Base-by-base conservation (phyloP, 2,329 filamentous ascomycete genomes). In the Calonectria multiphialidica region DNA sequence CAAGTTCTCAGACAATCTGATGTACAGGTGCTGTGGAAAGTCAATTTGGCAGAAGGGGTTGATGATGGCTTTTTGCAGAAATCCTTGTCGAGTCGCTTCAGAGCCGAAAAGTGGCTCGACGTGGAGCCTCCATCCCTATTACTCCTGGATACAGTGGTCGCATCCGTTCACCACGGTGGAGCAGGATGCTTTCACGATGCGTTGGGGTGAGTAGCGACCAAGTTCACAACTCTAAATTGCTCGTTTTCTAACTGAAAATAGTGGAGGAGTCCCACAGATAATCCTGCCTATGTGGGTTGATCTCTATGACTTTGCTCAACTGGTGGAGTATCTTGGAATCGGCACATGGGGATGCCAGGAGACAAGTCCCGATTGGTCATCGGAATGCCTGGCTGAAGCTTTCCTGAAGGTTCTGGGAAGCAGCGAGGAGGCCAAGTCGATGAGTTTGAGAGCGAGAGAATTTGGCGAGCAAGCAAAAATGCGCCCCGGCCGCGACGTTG, bases 271-370 rank as follows among this genome's bases (percentile, higher is more conserved):
- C 5, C 85, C 87, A 2, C 87, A 88, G 47, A 74, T 88, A 7
- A 73, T 88, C 7, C 79, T 89, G 1, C 87, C 88, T 0, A 72
- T 83, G 0, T 88, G 87, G 87, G 78, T 84, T 0, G 87, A 88
- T 63, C 81, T 84, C 0, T 87, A 87, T 66, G 86, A 87, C 61
- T 87, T 83, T 66, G 86, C 86, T 9, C 79, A 79, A 16, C 81
- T 83, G 2, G 84, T 83, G 0, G 86, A 88, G 74, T 84, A 80
- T 62, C 74, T 86, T 0, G 83, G 83, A 0, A 81, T 88, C 13
- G 87, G 87, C 0, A 71, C 85, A 0, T 86, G 83, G 78, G 85
- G 78, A 1, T 84, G 80, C 61, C 77, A 79, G n/a, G 75, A 77
- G 5, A 79, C 79, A 1, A 82, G 84, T 1, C 85, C 86, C 0